phyloP scores from a whole-genome alignment of 1,284 basidiomycete species.

The Phaffia rhodozyma region DNA sequence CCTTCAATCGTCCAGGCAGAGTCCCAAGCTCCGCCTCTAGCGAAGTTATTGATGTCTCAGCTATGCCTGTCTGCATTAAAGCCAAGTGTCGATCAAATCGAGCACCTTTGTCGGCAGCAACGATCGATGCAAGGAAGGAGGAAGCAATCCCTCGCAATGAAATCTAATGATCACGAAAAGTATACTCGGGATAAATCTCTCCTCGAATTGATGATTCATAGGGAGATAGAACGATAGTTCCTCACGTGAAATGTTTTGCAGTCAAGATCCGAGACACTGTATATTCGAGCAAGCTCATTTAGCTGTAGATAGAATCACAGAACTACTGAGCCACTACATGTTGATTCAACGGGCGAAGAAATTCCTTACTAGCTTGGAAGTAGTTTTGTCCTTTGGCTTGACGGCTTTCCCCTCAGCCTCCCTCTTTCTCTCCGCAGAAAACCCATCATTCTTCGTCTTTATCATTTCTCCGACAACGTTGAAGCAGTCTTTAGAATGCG shows the following conservation, averaged over 20 bases:
- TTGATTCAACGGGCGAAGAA: not conserved
- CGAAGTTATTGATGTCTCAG: not conserved
- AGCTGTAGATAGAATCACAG: not conserved
- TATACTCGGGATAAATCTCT: not conserved
- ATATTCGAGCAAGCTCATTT: not conserved
- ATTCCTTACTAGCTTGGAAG: slow-evolving; percentile 2
- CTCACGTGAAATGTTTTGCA: too few species aligned
- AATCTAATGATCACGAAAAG: not conserved
- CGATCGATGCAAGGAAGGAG: slow-evolving; percentile 8
- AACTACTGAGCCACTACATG: not conserved
- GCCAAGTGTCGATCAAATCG: not conserved
- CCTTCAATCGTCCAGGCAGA: not conserved
- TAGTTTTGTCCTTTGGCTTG: not conserved
- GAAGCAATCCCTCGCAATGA: not conserved
- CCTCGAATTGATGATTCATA: not conserved
- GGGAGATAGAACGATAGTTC: not conserved
- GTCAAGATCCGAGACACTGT: not conserved
- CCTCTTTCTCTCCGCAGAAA: not conserved
- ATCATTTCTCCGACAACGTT: not conserved
- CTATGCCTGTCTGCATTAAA: not conserved
- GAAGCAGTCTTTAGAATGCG: slow-evolving; percentile 3
- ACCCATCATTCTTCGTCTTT: not conserved
- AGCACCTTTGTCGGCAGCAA: not conserved
- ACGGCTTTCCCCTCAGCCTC: not conserved
- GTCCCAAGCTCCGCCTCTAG: slow-evolving; percentile 1